A percentile compares a stretch with the other conserved stretches of the same genome.
Conservation (phyloP, 2,329 filamentous ascomycete genomes). For the Aspergillus awamori region DNA sequence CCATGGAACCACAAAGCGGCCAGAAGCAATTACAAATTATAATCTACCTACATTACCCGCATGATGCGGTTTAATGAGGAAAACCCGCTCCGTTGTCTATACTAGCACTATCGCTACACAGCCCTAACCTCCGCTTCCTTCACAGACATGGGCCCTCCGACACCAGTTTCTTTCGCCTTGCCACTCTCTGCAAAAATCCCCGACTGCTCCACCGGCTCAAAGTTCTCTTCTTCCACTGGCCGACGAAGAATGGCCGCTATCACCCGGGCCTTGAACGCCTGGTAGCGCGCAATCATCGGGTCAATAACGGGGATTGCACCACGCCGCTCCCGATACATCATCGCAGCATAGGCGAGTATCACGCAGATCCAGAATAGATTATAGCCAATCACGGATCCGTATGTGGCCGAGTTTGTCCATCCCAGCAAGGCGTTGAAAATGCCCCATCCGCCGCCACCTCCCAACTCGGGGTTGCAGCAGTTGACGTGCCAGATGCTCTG, state of each 20-base stretch:
- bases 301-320: constrained; percentile 30
- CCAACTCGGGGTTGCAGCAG: constrained; percentile 74
- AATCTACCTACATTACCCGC: background rate
- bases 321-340: constrained; percentile 68
- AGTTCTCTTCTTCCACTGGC: background rate
- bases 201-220: background rate
- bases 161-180: background rate
- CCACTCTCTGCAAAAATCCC: background rate
- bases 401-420: constrained; percentile 86
- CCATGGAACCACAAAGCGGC: background rate
- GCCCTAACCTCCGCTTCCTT: constrained; percentile 3
- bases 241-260: background rate
- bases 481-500: constrained; percentile 83
- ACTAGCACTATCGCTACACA: background rate
- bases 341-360: constrained; percentile 64
- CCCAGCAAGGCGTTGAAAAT: constrained; percentile 85
- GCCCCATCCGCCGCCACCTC: constrained; percentile 79
- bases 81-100: background rate
- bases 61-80: background rate
- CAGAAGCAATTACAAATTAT: background rate
- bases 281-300: background rate
- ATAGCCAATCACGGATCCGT: constrained; percentile 83
- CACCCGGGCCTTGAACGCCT: background rate
- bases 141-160: background rate
- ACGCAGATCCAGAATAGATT: constrained; percentile 83